Percentiles rank a stretch among this genome's conserved stretches.
These are phyloP conservation scores for Alternaria conjuncta DNA, from an alignment of 2,329 filamentous ascomycete genomes.

Conservation along the genomic window DNA sequence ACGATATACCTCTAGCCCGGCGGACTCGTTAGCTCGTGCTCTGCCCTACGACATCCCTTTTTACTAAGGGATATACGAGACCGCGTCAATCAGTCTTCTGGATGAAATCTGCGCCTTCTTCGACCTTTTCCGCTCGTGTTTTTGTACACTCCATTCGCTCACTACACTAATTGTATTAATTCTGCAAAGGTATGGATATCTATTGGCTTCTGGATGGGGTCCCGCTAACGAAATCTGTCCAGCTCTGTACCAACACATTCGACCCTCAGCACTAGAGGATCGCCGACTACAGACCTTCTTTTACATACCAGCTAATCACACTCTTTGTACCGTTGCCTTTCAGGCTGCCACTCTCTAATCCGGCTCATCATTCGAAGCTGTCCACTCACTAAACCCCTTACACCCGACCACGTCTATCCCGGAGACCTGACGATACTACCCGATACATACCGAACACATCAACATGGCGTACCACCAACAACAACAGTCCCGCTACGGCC, in stretches of 20 bases:
- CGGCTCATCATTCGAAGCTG: constrained; percentile 46
- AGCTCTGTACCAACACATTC: constrained; percentile 44
- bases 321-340: constrained; percentile 58
- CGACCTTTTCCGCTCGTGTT: constrained; percentile 42
- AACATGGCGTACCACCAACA: constrained; percentile 64
- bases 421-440: constrained; percentile 57
- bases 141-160: constrained; percentile 45
- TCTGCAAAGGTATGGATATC: constrained; percentile 53
- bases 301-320: constrained; percentile 64
- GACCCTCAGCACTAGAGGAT: constrained; percentile 44
- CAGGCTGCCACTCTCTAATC: constrained; percentile 60
- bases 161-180: constrained; percentile 57
- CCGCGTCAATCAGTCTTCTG: constrained; percentile 48
- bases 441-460: constrained; percentile 46
- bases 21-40: constrained; percentile 63
- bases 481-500: constrained; percentile 62
- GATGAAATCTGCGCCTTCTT: constrained; percentile 52
- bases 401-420: constrained; percentile 41
- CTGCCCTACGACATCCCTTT: constrained; percentile 51
- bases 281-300: constrained; percentile 46
- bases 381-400: constrained; percentile 49
- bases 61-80: constrained; percentile 40
- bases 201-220: constrained; percentile 9
- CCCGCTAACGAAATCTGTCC: constrained; percentile 26
- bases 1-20: constrained; percentile 48